These are phyloP conservation scores for Aspergillus sp. DNA, from an alignment of 2,329 filamentous ascomycete species.

Conservation along the genomic window DNA sequence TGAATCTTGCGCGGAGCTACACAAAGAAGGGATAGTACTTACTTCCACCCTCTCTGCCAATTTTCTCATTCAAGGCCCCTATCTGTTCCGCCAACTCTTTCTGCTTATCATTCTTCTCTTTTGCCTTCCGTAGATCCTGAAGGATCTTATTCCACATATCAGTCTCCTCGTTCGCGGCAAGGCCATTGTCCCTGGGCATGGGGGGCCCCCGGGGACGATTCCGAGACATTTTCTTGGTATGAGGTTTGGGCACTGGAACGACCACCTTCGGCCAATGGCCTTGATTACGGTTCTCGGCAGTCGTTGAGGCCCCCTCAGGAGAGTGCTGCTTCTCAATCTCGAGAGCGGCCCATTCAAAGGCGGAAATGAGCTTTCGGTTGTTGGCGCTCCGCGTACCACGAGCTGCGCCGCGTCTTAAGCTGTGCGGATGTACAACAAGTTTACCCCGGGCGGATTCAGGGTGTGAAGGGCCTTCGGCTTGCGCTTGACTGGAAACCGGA, in stretches of 20 bases:
- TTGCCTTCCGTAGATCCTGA: constrained; percentile 43
- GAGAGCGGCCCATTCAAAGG: constrained; percentile 30
- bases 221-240: constrained; percentile 36
- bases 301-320: constrained; percentile 4
- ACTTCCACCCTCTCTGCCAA: constrained; percentile 43
- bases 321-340: constrained; percentile 19
- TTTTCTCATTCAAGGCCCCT: constrained; percentile 43
- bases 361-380: constrained; percentile 19
- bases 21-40: constrained; percentile 26
- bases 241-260: constrained; percentile 4
- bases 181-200: constrained; percentile 41
- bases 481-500: not conserved
- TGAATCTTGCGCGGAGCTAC: not conserved
- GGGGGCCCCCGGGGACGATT: constrained; percentile 41
- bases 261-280: constrained; percentile 3
- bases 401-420: constrained; percentile 21
- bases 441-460: constrained; percentile 3
- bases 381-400: constrained; percentile 25
- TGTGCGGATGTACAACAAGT: constrained; percentile 11
- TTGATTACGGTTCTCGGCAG: constrained; percentile 11
- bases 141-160: constrained; percentile 47
- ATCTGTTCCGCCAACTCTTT: constrained; percentile 41
- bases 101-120: constrained; percentile 46
- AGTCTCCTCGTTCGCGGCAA: constrained; percentile 45
- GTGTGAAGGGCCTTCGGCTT: not conserved